phyloP scores from a whole-genome alignment of 2,329 filamentous ascomycete genomes.

The Colletotrichum paranaense region DNA sequence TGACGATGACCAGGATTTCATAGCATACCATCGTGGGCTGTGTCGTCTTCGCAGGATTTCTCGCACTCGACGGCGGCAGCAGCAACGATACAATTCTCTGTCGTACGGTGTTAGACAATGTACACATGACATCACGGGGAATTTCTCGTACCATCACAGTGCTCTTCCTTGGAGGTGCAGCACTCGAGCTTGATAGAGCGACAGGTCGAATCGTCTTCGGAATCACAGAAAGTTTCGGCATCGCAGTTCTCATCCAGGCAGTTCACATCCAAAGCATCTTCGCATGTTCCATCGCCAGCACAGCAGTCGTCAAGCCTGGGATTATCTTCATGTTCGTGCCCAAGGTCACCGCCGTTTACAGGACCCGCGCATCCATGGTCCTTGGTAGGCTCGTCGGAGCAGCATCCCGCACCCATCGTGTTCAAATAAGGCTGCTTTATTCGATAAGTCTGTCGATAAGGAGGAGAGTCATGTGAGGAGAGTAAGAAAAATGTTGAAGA shows the following conservation, averaged over 20 bases:
- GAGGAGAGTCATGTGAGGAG: not conserved
- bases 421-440: not conserved
- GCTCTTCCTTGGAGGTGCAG: slow-evolving; percentile 42
- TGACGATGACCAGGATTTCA: slow-evolving; percentile 1
- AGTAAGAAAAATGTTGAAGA: not conserved
- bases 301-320: slow-evolving; percentile 1
- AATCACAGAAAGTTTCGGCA: slow-evolving; percentile 36
- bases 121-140: not conserved
- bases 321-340: slow-evolving; percentile 4
- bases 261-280: not conserved
- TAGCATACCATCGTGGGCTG: slow-evolving; percentile 40
- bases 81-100: slow-evolving; percentile 46
- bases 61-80: slow-evolving; percentile 45
- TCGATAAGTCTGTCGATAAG: not conserved
- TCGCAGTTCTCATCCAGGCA: slow-evolving; percentile 29
- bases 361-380: slow-evolving; percentile 6
- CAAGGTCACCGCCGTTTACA: not conserved
- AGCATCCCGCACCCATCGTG: slow-evolving; percentile 36
- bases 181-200: slow-evolving; percentile 38
- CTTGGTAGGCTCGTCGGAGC: slow-evolving; percentile 31
- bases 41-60: slow-evolving; percentile 42
- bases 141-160: slow-evolving; percentile 39
- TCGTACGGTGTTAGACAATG: slow-evolving; percentile 4
- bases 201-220: slow-evolving; percentile 28
- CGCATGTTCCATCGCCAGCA: slow-evolving; percentile 12